Conservation (phyloP, 2,329 filamentous ascomycete genomes). For the Nemania abortiva region DNA sequence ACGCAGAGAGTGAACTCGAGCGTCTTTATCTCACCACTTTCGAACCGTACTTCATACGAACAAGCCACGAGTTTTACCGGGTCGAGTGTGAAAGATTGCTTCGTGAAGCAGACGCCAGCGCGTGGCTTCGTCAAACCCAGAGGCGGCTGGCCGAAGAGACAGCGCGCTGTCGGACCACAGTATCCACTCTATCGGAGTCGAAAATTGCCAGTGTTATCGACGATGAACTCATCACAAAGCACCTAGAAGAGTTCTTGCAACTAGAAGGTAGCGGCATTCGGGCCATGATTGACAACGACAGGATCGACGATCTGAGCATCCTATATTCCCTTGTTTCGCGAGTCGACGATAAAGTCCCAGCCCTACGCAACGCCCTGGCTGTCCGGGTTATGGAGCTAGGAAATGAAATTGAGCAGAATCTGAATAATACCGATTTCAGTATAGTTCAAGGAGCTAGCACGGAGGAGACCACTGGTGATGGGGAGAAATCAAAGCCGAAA, state of each 20-base stretch:
- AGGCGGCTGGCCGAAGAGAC: conserved; percentile 83
- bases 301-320: conserved; percentile 80
- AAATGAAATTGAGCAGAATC: conserved; percentile 79
- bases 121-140: conserved; percentile 82
- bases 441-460: conserved; percentile 50
- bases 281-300: conserved; percentile 93
- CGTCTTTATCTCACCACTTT: conserved; percentile 89
- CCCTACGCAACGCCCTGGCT: conserved; percentile 78
- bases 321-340: conserved; percentile 83
- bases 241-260: conserved; percentile 83
- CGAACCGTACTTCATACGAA: conserved; percentile 79
- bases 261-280: conserved; percentile 87
- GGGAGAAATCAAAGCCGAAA: conserved; percentile 62
- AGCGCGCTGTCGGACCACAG: conserved; percentile 83
- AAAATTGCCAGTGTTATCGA: conserved; percentile 85
- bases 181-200: conserved; percentile 77
- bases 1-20: conserved; percentile 79
- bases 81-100: conserved; percentile 80
- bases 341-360: conserved; percentile 79
- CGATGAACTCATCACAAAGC: conserved; percentile 79
- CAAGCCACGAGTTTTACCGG: conserved; percentile 79
- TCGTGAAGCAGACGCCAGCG: conserved; percentile 80
- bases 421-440: conserved; percentile 68
- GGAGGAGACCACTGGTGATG: conserved; percentile 60
- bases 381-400: conserved; percentile 83